Evolutionary conservation across 2,329 filamentous ascomycete genomes (phyloP), one percentile per base, ranked within the genome.

Genomic region (Hymenoscyphus scutula): DNA sequence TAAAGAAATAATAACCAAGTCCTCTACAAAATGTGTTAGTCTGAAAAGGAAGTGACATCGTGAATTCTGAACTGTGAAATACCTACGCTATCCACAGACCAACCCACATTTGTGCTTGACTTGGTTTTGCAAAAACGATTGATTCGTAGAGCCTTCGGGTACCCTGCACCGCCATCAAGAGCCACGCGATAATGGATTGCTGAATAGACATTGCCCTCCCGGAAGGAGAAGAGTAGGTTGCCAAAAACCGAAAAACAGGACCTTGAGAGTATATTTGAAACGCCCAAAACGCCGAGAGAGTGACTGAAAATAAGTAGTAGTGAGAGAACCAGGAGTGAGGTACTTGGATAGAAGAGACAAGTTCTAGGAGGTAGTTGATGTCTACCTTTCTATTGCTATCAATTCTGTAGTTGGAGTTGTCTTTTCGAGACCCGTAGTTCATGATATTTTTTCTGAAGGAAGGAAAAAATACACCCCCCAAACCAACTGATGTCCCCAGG

Each of bases 321-420:
- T 95, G 90, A 53, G 82, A 83, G 76, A 98, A 98, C 87, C 91
- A 98, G 65, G 84, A 84, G 77, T 98, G 95, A 25, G 94, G 92
- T 38, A 97, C 89, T 79, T 72, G 66, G 45, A 72, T 59, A 11
- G 65, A 69, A 25, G 64, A 66, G 56, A 72, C 23, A n/a, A 58
- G 64, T 45, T 68, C 56, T 19, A 72, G 48, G 4, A 68, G 11
- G 15, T 17, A 61, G 10, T 19, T 48, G 29, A 62, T 29, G 7
- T 53, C 59, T 23, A 27, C 62, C 19, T 58, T 34, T 15, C 25
- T n/a, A n/a, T 29, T 19, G 41, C 17, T 17, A 11, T 11, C 38
- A 11, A 45, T 10, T 17, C 19, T 25, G 6, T 23, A 23, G 41
- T 19, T 48, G 4, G 13, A 6, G 27, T 56, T 23, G 30, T 32